These are phyloP conservation scores for Colletotrichum zoysiae DNA, from an alignment of 2,329 filamentous ascomycete genomes.

Conservation along the genomic window DNA sequence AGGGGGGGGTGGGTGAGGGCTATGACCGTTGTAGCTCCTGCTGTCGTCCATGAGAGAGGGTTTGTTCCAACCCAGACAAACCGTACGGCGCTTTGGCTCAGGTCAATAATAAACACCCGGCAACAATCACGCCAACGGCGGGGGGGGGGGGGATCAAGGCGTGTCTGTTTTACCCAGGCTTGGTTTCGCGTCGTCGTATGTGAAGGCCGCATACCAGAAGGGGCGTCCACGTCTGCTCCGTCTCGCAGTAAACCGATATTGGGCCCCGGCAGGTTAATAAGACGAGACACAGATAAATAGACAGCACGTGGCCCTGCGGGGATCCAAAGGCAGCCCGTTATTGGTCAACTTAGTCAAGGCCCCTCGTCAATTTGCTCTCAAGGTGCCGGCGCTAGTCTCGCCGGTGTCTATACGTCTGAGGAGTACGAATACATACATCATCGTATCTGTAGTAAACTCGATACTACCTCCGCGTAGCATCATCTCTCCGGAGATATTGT, in stretches of 20 bases:
- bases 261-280: conserved; percentile 13
- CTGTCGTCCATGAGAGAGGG: neutral
- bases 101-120: neutral
- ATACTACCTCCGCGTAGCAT: neutral
- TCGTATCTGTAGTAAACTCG: neutral
- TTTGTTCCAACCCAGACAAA: neutral
- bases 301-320: conserved; percentile 26
- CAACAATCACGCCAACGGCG: too few species aligned
- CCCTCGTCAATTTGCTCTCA: conserved; percentile 6
- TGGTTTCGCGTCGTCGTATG: too few species aligned
- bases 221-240: too few species aligned
- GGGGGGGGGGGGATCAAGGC: neutral
- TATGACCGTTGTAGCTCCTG: conserved; percentile 7
- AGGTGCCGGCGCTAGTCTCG: conserved; percentile 30
- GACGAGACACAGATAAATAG: neutral
- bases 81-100: neutral
- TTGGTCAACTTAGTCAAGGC: conserved; percentile 18
- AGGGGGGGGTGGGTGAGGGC: neutral
- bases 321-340: conserved; percentile 10
- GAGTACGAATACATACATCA: too few species aligned
- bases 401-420: neutral
- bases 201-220: neutral
- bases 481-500: conserved; percentile 15
- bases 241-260: neutral
- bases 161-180: conserved; percentile 1